phyloP scores from a whole-genome alignment of 176 grass and related monocot species.

The Tuctoria greenei region DNA sequence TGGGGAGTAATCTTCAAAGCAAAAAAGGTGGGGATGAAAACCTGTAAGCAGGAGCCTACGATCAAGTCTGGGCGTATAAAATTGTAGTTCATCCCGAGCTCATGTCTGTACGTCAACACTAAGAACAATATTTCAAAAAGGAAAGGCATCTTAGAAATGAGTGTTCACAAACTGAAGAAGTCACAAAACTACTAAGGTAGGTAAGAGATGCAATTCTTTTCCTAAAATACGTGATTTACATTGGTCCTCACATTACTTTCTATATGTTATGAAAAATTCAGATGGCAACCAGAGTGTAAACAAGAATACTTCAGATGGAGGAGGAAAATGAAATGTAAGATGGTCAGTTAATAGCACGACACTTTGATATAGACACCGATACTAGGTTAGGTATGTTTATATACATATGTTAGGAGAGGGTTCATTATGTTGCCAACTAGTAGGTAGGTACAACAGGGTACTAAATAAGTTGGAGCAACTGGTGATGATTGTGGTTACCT shows the following conservation, averaged over 20 bases:
- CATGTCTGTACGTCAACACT: conserved; percentile 94
- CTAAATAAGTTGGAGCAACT: neutral
- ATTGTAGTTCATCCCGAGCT: conserved; percentile 97
- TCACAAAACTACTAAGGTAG: neutral
- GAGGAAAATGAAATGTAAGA: neutral
- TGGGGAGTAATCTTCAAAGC: neutral
- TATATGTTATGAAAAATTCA: neutral
- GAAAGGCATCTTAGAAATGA: conserved; percentile 15
- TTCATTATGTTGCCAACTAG: neutral
- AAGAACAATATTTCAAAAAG: conserved; percentile 15
- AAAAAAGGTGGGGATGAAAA: conserved; percentile 29
- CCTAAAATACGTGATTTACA: neutral
- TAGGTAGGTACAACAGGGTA: neutral
- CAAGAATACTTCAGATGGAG: neutral
- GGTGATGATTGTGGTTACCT: conserved; percentile 33
- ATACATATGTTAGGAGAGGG: neutral
- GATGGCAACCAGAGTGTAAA: neutral
- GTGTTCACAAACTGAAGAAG: neutral
- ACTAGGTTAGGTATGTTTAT: neutral
- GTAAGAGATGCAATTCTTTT: neutral
- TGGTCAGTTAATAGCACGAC: neutral
- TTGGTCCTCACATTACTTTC: neutral
- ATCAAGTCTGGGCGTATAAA: conserved; percentile 90
- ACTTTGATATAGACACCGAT: conserved; percentile 19
- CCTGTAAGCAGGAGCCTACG: conserved; percentile 98